phyloP scores from a whole-genome alignment of 2,329 filamentous ascomycete genomes.

The Stachybotrys elegans region DNA sequence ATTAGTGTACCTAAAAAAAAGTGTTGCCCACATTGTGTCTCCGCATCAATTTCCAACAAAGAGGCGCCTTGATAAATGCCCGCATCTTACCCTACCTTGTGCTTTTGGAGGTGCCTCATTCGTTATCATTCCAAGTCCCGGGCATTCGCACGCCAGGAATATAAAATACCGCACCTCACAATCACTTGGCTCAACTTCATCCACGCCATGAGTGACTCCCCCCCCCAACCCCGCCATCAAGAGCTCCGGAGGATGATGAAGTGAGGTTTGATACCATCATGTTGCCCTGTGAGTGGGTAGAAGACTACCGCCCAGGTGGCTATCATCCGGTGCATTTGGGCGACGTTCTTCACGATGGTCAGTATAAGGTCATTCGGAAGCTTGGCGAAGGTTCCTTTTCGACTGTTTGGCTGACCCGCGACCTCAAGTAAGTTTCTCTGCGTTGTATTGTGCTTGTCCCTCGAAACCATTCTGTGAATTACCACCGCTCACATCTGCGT shows the following conservation, averaged over 20 bases:
- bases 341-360: conserved; percentile 30
- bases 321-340: conserved; percentile 38
- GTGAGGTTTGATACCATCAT: conserved; percentile 17
- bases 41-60: no score
- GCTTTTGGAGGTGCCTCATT: no score
- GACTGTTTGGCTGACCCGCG: conserved; percentile 40
- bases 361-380: conserved; percentile 39
- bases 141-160: no score
- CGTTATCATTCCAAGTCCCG: no score
- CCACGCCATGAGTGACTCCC: no score
- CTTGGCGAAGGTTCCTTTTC: conserved; percentile 38
- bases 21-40: no score
- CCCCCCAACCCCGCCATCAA: conserved; percentile 17
- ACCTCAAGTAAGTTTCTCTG: conserved; percentile 10
- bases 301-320: conserved; percentile 31
- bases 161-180: no score
- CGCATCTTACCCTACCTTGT: no score
- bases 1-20: no score
- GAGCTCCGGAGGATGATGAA: conserved; percentile 11
- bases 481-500: not conserved
- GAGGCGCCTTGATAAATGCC: no score
- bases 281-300: conserved; percentile 22
- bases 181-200: no score
- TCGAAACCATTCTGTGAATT: not conserved
- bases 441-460: no score